Conservation (phyloP, 148 eudicot species). For the Rhododendron griersonianum region DNA sequence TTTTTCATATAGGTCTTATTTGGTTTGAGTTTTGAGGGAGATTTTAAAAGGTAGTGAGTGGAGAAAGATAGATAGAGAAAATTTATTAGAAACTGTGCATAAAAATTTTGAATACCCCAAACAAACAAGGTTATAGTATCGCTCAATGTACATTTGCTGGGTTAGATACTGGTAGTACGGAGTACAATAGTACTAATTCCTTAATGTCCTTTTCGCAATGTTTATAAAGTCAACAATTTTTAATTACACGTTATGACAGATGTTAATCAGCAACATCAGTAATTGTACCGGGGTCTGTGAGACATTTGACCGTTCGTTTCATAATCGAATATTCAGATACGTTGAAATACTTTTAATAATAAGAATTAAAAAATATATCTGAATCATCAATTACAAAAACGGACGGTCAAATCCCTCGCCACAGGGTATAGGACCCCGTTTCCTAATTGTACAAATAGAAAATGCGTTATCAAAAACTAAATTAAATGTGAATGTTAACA, state of each 20-base stretch:
- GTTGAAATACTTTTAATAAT: neutral
- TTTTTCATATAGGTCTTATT: no score
- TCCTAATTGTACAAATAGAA: neutral
- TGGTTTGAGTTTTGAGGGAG: no score
- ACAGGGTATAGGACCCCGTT: no score
- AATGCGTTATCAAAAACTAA: neutral
- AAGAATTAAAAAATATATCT: neutral
- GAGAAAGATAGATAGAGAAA: no score
- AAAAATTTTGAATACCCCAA: no score
- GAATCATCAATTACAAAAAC: no score
- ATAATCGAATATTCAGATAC: neutral
- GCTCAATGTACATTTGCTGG: neutral
- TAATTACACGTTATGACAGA: neutral
- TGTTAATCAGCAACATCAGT: neutral
- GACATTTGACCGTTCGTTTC: neutral
- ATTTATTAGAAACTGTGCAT: no score
- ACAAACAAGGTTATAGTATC: no score
- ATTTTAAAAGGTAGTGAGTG: no score
- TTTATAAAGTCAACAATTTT: neutral
- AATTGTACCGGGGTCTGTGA: neutral
- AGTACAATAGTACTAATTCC: neutral
- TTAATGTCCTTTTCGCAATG: neutral
- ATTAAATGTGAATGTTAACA: neutral
- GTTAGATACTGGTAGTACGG: neutral
- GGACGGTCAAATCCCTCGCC: neutral